Evolutionary conservation across 768 basidiomycete genomes (phyloP).

Genomic region (Boletellus ananas): DNA sequence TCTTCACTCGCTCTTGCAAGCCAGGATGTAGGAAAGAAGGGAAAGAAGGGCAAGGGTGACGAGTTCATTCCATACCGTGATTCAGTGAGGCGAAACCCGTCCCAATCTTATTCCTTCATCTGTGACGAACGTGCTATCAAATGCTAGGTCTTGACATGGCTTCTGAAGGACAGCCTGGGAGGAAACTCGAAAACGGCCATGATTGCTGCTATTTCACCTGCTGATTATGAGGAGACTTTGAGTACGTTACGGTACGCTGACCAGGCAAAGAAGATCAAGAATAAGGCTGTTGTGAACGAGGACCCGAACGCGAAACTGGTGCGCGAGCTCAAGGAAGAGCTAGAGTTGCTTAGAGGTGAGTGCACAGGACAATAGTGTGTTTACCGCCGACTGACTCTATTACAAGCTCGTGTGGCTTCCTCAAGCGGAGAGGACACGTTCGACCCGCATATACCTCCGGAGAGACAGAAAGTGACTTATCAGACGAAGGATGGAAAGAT

Average conservation of each 20-base stretch:
- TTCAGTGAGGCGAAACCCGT: constrained; percentile 56
- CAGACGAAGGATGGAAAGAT: constrained; percentile 89
- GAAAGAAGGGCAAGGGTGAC: constrained; percentile 84
- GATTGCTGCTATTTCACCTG: constrained; percentile 99
- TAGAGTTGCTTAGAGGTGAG: constrained; percentile 84
- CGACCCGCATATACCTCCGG: constrained; percentile 86
- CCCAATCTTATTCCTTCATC: neutral
- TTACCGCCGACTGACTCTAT: constrained; percentile 6
- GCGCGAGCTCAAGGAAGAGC: constrained; percentile 96
- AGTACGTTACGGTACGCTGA: constrained; percentile 97
- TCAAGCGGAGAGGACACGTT: constrained; percentile 68
- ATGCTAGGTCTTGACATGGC: constrained; percentile 88
- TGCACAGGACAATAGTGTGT: neutral
- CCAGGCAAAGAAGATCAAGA: constrained; percentile 99
- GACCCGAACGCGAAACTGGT: constrained; percentile 99
- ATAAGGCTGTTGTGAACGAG: constrained; percentile 98
- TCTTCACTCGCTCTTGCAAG: constrained; percentile 72
- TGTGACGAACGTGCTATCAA: constrained; percentile 6
- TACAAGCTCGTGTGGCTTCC: constrained; percentile 70
- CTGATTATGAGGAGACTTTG: constrained; percentile 96
- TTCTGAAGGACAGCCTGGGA: constrained; percentile 95
- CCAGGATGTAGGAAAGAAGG: constrained; percentile 66
- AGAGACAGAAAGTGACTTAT: constrained; percentile 94
- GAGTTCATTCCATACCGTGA: constrained; percentile 98
- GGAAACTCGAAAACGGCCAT: constrained; percentile 98